phyloP scores from a whole-genome alignment of 352 stramenopile genomes.

The Pythium graminicola region DNA sequence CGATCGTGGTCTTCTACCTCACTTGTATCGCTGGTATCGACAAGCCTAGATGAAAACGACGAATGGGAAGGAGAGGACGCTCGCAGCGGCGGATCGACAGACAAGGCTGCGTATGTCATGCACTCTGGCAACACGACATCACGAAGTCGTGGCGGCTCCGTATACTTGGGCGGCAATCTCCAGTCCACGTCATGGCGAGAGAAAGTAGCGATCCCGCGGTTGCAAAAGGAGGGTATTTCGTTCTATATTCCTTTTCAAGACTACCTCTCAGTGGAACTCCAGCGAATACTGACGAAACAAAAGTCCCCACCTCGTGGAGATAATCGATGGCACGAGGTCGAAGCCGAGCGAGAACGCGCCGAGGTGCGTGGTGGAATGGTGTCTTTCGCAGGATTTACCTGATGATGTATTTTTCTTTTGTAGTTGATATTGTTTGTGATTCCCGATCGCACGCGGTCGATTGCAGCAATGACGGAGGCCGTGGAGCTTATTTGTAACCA shows the following conservation, averaged over 20 bases:
- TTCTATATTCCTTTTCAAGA: slow-evolving; percentile 74
- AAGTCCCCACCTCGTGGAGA: slow-evolving; percentile 24
- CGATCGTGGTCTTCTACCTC: slow-evolving; percentile 57
- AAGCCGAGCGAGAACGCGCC: slow-evolving; percentile 53
- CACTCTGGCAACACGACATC: slow-evolving; percentile 41
- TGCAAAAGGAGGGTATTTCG: slow-evolving; percentile 61
- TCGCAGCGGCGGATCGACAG: neutral
- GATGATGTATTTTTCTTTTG: neutral
- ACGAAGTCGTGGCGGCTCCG: slow-evolving; percentile 39
- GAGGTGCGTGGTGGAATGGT: slow-evolving; percentile 34
- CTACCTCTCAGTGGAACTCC: slow-evolving; percentile 59
- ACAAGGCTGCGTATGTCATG: slow-evolving; percentile 34
- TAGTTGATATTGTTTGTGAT: slow-evolving; percentile 80
- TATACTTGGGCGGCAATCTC: slow-evolving; percentile 77
- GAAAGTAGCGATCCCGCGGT: slow-evolving; percentile 58
- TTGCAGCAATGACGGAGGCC: slow-evolving; percentile 78
- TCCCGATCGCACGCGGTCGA: slow-evolving; percentile 58
- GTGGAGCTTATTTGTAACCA: slow-evolving; percentile 68
- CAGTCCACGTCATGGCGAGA: slow-evolving; percentile 68
- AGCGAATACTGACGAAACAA: slow-evolving; percentile 27
- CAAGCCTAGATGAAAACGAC: slow-evolving; percentile 26
- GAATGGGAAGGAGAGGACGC: slow-evolving; percentile 13
- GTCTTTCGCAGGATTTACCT: too few relatives aligned
- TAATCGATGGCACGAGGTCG: slow-evolving; percentile 42
- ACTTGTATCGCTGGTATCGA: slow-evolving; percentile 39